Conservation (phyloP, 306 rosid genomes). For the Luffa aegyptiaca region DNA sequence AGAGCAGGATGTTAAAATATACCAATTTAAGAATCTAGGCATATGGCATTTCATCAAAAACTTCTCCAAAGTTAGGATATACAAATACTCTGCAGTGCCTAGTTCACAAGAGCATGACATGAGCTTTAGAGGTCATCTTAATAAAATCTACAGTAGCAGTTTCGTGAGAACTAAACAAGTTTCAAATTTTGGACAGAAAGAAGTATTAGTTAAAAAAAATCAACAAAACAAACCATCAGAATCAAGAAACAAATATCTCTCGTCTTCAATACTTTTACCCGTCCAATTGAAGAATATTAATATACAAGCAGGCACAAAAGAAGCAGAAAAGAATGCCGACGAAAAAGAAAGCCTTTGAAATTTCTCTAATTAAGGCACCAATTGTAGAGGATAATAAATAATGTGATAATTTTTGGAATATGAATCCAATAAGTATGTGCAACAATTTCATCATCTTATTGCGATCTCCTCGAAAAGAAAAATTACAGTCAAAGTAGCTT, state of each 20-base stretch:
- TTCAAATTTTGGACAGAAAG: not conserved
- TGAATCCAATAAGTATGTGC: not conserved
- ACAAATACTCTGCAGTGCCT: no score
- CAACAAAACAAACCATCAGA: not conserved
- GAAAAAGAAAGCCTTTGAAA: not conserved
- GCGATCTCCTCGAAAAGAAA: not conserved
- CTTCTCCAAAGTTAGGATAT: not conserved
- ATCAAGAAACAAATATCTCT: not conserved
- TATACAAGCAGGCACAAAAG: not conserved
- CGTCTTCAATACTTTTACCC: not conserved
- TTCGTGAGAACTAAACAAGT: not conserved
- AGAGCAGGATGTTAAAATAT: slow-evolving; percentile 5
- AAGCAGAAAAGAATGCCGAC: not conserved
- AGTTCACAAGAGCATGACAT: not conserved
- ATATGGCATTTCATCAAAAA: not conserved
- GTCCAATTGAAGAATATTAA: not conserved
- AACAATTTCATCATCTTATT: not conserved
- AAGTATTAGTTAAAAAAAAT: not conserved
- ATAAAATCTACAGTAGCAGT: not conserved
- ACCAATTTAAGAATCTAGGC: not conserved
- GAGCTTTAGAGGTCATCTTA: not conserved
- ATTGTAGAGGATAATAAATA: not conserved
- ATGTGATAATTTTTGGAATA: not conserved
- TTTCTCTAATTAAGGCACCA: not conserved
- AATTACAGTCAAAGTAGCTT: not conserved